Evolutionary conservation across 2,329 filamentous ascomycete species (phyloP), one percentile per base, ranked within the genome.

Genomic region (Aspergillus flavus): DNA sequence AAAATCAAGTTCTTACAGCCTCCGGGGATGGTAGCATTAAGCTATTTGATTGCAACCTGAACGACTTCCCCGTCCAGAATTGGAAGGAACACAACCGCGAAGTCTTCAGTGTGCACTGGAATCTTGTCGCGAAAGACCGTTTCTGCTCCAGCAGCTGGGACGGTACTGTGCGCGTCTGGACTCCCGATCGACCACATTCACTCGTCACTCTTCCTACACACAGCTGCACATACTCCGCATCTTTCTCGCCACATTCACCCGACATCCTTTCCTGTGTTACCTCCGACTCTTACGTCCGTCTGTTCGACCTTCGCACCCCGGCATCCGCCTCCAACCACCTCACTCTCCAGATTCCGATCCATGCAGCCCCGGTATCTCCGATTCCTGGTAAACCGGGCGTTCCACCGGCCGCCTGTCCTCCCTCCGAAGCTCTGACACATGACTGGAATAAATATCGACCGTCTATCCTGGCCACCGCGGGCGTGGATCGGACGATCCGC

Each of bases 361-460:
- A 97, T 78, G 87, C 87, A 3, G 84, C 87, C 3, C 84, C 86
- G 0, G 83, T 86, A 19, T 79, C 82, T 12, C 80, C 81, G 39
- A 79, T 76, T 36, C 76, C 73, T 45, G 71, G 73, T 4, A 71
- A 72, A 28, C 73, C 76, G 4, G 78, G 76, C 9, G 66, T 78
- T 4, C 75, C 77, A 36, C 75, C 74, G 0, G 75, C 76, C 1
- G 76, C 84, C 10, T 64, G 69, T 54, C 82, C 87, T n/a, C 93
- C 93, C 0, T 85, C 88, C 11, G 95, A 99, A 82, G 88, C 92
- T 43, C 85, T 99, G 36, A 97, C 94, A 0, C 95, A 98, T 79
- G 95, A 99, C 78, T 99, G 95, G 95, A 99, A 99, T 82, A 99
- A 99, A 79, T 99, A 99, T 80, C 87, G 91, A 45, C 88, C 93